A percentile compares a stretch with the other conserved stretches of the same genome.
Evolutionary conservation across 2,329 filamentous ascomycete species (phyloP).

Genomic region (Cladophialophora exuberans): DNA sequence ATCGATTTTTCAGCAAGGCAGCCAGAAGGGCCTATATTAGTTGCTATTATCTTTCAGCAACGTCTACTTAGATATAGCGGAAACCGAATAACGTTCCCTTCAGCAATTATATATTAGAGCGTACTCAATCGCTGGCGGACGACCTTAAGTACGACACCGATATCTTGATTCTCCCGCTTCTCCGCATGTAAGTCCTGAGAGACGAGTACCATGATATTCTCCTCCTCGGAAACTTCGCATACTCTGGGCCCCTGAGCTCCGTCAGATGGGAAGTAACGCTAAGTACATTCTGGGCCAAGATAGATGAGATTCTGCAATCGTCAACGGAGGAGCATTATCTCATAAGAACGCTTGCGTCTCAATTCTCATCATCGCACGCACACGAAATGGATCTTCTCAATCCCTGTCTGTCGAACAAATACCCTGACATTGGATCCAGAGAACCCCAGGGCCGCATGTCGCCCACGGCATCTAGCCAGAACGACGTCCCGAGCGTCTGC

Average conservation of each 20-base stretch:
- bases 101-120: slow-evolving; percentile 1
- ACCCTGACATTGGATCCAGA: not conserved
- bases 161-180: slow-evolving; percentile 1
- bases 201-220: slow-evolving; percentile 1
- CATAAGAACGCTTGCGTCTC: not conserved
- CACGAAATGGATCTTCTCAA: slow-evolving; percentile 13
- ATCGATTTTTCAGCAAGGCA: slow-evolving; percentile 8
- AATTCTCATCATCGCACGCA: not conserved
- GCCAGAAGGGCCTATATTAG: slow-evolving; percentile 7
- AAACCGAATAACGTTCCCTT: slow-evolving; percentile 7
- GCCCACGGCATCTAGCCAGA: not conserved
- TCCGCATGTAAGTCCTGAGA: not conserved
- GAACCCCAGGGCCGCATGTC: not conserved
- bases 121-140: slow-evolving; percentile 4
- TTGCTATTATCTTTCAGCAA: slow-evolving; percentile 8
- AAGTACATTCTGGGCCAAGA: not conserved
- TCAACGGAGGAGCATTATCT: not conserved
- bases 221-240: slow-evolving; percentile 1
- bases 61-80: slow-evolving; percentile 8
- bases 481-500: slow-evolving; percentile 1
- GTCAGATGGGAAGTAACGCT: not conserved
- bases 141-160: slow-evolving; percentile 7
- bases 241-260: not conserved
- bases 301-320: not conserved
- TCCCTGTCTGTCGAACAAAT: slow-evolving; percentile 10